Evolutionary conservation across 805 yeast species (phyloP), one percentile per base, ranked within the genome.

Genomic region (Kazachstania martiniae): DNA sequence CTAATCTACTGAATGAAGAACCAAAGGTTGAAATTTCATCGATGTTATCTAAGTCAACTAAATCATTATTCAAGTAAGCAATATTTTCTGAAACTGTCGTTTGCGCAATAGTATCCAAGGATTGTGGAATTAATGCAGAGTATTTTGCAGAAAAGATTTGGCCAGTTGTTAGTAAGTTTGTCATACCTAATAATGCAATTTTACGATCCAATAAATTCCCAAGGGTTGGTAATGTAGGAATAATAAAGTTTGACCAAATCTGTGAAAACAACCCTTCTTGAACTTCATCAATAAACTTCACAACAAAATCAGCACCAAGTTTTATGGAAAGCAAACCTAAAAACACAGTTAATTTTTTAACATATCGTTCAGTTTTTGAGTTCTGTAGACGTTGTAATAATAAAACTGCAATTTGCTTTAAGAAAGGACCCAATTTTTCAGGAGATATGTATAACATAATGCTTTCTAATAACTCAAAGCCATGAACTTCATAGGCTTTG

Each of bases 11-110:
- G 56, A 73, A 91, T 32, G 77, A 74, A 0, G 95, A 78, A 2
- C 97, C 97, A 58, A 87, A 91, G 2, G 91, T 65, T 0, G 86
- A 59, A 31, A 78, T 68, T 39, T 86, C 94, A 32, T 80, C 86
- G 19, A 70, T 46, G 42, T 77, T 79, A 25, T 62, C 54, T 3
- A 58, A 38, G 35, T 60, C 65, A 28, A 63, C 40, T 30, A 56
- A 62, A 25, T 65, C 61, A n/a, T 47, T 44, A 13, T 55, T 62
- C 25, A 56, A 37, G 28, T 57, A 56, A 8, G 54, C 58, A 28
- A 63, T 58, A 25, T 69, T 57, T 29, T 61, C 61, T 4, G 61
- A 56, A 6, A 57, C 41, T 5, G 57, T 39, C 4, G 65, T 47
- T 26, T 59, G 58, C 3, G 73, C 50, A 10, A 77, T 46, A 14